Evolutionary conservation across 1,139 yeast genomes (phyloP), one percentile per base, ranked within the genome.

Genomic region (Scheffersomyces lignicola): DNA sequence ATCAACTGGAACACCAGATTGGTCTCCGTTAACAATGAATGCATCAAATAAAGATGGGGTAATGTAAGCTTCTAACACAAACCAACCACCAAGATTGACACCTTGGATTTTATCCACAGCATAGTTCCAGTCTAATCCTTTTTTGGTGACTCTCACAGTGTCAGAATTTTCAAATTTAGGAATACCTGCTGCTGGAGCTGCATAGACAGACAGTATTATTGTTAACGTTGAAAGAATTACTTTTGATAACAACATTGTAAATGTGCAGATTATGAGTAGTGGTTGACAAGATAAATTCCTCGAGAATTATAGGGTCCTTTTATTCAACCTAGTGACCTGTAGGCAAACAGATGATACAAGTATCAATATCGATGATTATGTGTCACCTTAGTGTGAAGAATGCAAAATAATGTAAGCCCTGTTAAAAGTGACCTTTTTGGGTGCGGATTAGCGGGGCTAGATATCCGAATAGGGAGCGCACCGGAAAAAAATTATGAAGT

Each of bases 71-170:
- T 89, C 97, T 31, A 88, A 64, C 1, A 89, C 87, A 44, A 89
- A 74, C 97, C 97, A 89, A 14, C 97, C 96, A 34, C 97, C 97
- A 21, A 89, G 65, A 52, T 87, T 88, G 35, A 89, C 89, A 42
- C 97, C 97, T 29, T 78, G 64, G 18, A 86, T 70, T 41, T 73
- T 77, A 26, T 72, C 72, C 24, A 55, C 60, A 32, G 59, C 56
- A 53, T 80, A 83, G 58, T 79, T 77, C 60, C 70, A 69, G 16
- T 49, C 37, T 13, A 26, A 26, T 10, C 10, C 29, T 4, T 5
- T 15, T 10, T 26, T 26, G 20, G 29, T 26, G 16, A 26, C 16
- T 26, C 20, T 26, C 5, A 26, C 29, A n/a, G 29, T 26, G 10
- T 26, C 29, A 16, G 29, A 26, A 16, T 26, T 14, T 26, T 26